These are phyloP conservation scores for Rhodocollybia butyracea DNA, from an alignment of 768 basidiomycete genomes.

Conservation along the genomic window DNA sequence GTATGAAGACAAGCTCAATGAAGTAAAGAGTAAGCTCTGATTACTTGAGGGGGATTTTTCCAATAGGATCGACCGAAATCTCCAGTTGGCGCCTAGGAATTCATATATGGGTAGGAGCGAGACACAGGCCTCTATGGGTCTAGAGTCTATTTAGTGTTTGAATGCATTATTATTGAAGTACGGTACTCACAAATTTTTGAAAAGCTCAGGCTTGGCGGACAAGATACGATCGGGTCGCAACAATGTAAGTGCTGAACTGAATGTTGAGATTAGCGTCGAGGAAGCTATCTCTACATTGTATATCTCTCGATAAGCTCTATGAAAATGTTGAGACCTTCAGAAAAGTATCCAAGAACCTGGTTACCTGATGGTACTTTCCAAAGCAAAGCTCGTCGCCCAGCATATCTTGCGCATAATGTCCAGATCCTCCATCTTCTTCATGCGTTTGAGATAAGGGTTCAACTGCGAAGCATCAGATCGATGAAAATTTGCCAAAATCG, in stretches of 20 bases:
- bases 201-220: conserved; percentile 50
- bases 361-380: conserved; percentile 50
- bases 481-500: conserved; percentile 67
- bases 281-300: conserved; percentile 47
- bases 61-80: conserved; percentile 46
- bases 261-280: conserved; percentile 44
- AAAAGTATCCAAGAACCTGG: conserved; percentile 13
- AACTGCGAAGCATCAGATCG: conserved; percentile 68
- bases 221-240: no score
- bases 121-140: conserved; percentile 61
- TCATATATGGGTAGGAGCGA: conserved; percentile 61
- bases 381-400: conserved; percentile 52
- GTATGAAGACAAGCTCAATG: conserved; percentile 62
- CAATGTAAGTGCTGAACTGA: conserved; percentile 50
- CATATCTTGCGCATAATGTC: conserved; percentile 55
- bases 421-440: conserved; percentile 43
- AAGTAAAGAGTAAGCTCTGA: conserved; percentile 27
- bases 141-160: conserved; percentile 17
- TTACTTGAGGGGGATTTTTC: conserved; percentile 24
- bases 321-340: not conserved
- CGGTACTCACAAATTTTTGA: conserved; percentile 50
- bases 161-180: not conserved
- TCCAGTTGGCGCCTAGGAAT: conserved; percentile 47
- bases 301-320: conserved; percentile 55
- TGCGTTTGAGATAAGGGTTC: conserved; percentile 59